Conservation (phyloP, 352 stramenopile species). For the Phytopythium montanum region DNA sequence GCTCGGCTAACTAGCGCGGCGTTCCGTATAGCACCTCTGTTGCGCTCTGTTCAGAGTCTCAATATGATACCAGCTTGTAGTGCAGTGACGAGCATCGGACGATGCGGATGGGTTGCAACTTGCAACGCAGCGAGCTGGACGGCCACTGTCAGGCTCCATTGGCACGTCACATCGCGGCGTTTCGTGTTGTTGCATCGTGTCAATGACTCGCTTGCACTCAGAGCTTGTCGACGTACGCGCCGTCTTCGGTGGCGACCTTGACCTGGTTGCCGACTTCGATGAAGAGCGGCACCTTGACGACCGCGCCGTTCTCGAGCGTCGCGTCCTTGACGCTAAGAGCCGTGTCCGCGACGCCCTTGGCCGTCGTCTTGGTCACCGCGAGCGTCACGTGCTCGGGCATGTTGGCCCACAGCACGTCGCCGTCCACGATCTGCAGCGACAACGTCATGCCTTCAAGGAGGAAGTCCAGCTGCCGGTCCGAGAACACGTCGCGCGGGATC, state of each 20-base stretch:
- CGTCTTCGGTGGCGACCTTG: constrained; percentile 70
- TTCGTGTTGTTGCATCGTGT: neutral
- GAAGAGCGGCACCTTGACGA: constrained; percentile 83
- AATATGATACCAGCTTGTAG: neutral
- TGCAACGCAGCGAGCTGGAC: too few species aligned
- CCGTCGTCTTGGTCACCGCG: constrained; percentile 70
- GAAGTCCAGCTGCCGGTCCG: constrained; percentile 71
- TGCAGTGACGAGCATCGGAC: too few species aligned
- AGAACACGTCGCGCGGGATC: constrained; percentile 64
- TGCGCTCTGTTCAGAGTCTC: too few species aligned
- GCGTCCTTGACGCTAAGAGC: constrained; percentile 81
- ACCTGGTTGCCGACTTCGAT: constrained; percentile 78
- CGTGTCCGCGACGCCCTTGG: constrained; percentile 72
- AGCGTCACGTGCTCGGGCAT: constrained; percentile 83
- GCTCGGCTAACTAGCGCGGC: too few species aligned
- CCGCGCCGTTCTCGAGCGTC: constrained; percentile 69
- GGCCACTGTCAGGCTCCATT: neutral
- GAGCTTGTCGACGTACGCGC: constrained; percentile 74
- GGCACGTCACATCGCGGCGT: neutral
- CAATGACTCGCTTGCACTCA: constrained; percentile 15
- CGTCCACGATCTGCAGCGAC: constrained; percentile 83
- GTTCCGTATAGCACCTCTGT: too few species aligned
- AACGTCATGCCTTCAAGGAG: constrained; percentile 76
- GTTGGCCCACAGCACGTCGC: constrained; percentile 80
- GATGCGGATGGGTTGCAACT: too few species aligned